A percentile compares a stretch with the other conserved stretches of the same genome.
Conservation (phyloP, 768 basidiomycete genomes). For the Boletus sp. region DNA sequence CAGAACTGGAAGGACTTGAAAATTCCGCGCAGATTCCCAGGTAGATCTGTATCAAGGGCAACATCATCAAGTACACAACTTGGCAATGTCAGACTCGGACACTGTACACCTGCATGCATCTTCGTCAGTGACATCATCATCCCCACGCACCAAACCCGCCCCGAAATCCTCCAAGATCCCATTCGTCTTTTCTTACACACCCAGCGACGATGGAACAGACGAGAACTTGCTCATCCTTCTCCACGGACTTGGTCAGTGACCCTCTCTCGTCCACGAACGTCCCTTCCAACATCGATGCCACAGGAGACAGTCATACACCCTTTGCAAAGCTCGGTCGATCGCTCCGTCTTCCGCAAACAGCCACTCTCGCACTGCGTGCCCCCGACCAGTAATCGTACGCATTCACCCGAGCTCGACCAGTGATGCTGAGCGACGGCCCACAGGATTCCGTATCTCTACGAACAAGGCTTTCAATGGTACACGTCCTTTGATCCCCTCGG, state of each 20-base stretch:
- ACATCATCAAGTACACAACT: too few relatives aligned
- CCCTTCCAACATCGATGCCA: background rate
- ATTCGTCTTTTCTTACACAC: constrained; percentile 61
- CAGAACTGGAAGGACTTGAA: too few relatives aligned
- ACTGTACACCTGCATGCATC: constrained; percentile 21
- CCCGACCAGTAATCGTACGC: constrained; percentile 61
- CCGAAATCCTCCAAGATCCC: constrained; percentile 48
- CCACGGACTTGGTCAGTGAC: constrained; percentile 74
- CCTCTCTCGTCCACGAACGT: background rate
- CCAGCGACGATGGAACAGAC: constrained; percentile 82
- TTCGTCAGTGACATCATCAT: constrained; percentile 3
- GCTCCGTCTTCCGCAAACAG: constrained; percentile 87
- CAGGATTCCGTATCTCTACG: constrained; percentile 78
- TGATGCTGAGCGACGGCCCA: constrained; percentile 10
- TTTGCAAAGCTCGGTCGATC: constrained; percentile 72
- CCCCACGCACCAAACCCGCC: constrained; percentile 44
- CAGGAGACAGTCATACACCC: constrained; percentile 80
- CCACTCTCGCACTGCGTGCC: constrained; percentile 75
- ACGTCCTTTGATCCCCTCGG: constrained; percentile 78
- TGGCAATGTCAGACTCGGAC: constrained; percentile 17
- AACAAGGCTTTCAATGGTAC: constrained; percentile 86
- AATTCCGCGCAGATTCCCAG: too few relatives aligned
- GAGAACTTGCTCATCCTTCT: constrained; percentile 82
- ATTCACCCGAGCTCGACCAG: background rate
- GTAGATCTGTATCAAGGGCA: too few relatives aligned